Evolutionary conservation across 345 rosid species (phyloP).

Genomic region (Pelargonium nanum): DNA sequence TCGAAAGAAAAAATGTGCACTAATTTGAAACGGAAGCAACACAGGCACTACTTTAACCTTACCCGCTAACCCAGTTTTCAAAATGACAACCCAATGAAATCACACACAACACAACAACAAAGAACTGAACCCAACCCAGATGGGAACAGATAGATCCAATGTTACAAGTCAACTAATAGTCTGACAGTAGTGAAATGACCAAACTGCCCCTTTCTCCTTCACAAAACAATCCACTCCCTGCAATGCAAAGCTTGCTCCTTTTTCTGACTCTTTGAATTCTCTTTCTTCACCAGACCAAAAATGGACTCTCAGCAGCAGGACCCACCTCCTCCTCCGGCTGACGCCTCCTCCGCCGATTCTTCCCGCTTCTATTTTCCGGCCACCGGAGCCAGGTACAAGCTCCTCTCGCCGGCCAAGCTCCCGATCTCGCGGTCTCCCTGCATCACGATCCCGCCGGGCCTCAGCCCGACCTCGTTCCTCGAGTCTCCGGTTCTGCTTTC

Average conservation of each 20-base stretch:
- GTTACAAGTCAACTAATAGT: neutral
- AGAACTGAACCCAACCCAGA: neutral
- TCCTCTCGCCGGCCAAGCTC: conserved; percentile 94
- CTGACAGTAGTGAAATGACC: conserved; percentile 3
- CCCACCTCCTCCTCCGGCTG: conserved; percentile 15
- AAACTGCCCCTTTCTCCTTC: conserved; percentile 8
- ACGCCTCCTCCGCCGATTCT: conserved; percentile 23
- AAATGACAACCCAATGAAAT: neutral
- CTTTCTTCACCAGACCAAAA: neutral
- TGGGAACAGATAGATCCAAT: too few relatives aligned
- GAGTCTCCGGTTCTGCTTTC: conserved; percentile 96
- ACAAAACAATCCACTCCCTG: neutral
- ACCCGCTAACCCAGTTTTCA: neutral
- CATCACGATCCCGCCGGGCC: conserved; percentile 71
- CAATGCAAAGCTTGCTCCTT: neutral
- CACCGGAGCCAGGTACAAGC: conserved; percentile 74
- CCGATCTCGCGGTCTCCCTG: conserved; percentile 89
- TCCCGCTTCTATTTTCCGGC: conserved; percentile 6
- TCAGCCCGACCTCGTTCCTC: conserved; percentile 84
- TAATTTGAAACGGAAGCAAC: too few relatives aligned
- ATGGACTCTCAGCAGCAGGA: conserved; percentile 14
- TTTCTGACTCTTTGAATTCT: conserved; percentile 2
- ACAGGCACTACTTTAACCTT: too few relatives aligned
- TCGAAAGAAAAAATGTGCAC: too few relatives aligned
- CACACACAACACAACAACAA: neutral